Conservation (phyloP, 31 red algal genomes). For the Pterothamnion heteromorphum region DNA sequence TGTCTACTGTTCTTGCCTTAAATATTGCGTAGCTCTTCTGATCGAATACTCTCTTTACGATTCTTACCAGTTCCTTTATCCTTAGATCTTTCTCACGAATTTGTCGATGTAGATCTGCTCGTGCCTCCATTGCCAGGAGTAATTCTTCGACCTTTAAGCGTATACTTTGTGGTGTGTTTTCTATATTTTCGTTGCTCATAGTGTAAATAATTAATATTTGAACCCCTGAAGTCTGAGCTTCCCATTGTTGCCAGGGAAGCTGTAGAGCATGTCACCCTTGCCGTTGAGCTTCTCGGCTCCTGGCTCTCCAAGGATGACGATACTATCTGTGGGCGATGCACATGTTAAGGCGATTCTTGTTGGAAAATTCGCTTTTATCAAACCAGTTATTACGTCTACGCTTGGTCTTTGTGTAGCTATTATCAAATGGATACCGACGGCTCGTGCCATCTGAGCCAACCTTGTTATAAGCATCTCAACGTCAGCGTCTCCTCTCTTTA, state of each 20-base stretch:
- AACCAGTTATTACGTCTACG: not conserved
- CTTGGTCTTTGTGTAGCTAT: constrained; percentile 28
- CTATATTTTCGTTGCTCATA: no score
- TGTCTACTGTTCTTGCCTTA: no score
- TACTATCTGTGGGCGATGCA: not conserved
- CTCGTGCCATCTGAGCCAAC: constrained; percentile 22
- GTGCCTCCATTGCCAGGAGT: no score
- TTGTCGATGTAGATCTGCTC: no score
- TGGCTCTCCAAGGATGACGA: not conserved
- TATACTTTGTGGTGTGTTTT: no score
- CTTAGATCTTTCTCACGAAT: no score
- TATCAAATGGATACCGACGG: constrained; percentile 26
- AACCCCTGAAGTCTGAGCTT: no score
- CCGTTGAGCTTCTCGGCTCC: not conserved
- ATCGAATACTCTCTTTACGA: no score
- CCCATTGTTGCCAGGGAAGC: not conserved
- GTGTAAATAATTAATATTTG: no score
- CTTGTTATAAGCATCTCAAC: not conserved
- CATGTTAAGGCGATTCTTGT: not conserved
- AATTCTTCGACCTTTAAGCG: no score
- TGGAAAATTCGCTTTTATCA: constrained; percentile 33
- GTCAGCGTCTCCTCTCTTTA: not conserved
- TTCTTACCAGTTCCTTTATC: no score
- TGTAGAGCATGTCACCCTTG: constrained; percentile 37
- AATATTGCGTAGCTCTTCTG: no score